A percentile compares a stretch with the other conserved stretches of the same genome.
Evolutionary conservation across 2,329 filamentous ascomycete genomes (phyloP).

Genomic region (Teratosphaeria destructans): DNA sequence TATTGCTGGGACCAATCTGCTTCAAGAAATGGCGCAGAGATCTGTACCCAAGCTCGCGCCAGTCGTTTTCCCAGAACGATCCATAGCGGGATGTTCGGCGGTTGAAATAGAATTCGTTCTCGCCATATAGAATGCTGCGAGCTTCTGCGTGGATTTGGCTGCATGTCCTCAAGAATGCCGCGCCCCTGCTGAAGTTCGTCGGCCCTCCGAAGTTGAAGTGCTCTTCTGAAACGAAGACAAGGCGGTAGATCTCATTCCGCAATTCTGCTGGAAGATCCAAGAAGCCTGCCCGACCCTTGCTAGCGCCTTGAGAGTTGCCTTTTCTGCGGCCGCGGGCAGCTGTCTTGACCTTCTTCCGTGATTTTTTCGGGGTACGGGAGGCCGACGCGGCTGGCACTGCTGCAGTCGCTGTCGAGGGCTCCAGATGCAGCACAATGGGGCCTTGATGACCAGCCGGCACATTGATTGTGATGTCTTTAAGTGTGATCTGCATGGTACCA

Average conservation of each 20-base stretch:
- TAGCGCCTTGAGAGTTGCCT: background rate
- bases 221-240: conserved; percentile 28
- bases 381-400: background rate
- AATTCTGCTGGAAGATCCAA: conserved; percentile 33
- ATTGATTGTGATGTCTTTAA: conserved; percentile 34
- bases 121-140: conserved; percentile 39
- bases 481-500: conserved; percentile 9
- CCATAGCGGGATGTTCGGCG: conserved; percentile 25
- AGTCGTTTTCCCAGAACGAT: conserved; percentile 31
- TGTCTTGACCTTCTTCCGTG: background rate
- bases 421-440: conserved; percentile 34
- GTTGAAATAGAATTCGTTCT: conserved; percentile 38
- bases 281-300: conserved; percentile 16
- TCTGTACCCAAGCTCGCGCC: conserved; percentile 39
- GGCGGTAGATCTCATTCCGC: conserved; percentile 38
- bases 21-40: conserved; percentile 34
- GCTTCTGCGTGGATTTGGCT: conserved; percentile 35
- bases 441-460: conserved; percentile 35
- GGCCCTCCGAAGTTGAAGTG: conserved; percentile 28
- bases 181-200: conserved; percentile 30
- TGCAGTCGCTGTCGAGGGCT: conserved; percentile 9
- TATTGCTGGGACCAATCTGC: conserved; percentile 38
- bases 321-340: background rate
- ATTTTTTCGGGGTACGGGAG: background rate
- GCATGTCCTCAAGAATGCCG: conserved; percentile 38